Base-by-base conservation (phyloP, 495 filamentous ascomycete species). In the Penicillium dipodomyicola region DNA sequence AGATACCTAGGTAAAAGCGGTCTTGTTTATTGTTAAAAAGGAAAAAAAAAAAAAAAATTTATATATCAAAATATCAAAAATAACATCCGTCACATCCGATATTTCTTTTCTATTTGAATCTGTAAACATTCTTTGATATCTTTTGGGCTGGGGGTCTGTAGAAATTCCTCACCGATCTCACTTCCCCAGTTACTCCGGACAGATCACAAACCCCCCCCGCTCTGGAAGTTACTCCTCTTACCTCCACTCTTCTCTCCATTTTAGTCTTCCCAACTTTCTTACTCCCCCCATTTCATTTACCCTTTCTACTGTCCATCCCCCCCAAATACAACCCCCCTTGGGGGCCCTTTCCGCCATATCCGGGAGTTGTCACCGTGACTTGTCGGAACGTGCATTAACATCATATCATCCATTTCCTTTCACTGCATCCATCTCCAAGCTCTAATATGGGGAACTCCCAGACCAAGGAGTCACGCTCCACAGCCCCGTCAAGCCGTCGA, bases 401-500 rank as follows among this genome's bases (percentile, higher is more conserved):
- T 11, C 4, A 33, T 33, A 11, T 32, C 49, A 35, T 33, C 29
- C 55, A 25, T 25, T 33, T 35, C 55, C 23, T 29, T 53, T 56
- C 25, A 52, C 14, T 55, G 53, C 59, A 37, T 37, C 47, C 53
- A 48, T 7, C 46, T 45, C 49, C 20, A 32, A 20, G 29, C 48
- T 43, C 27, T 15, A 54, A 47, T 3, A 85, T 85, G 84, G 83
- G 83, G 25, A 85, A 85, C 57, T 79, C 79, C 27, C 78, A 84
- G 58, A 83, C 82, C 19, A 86, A 84, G 69, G 83, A 85, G 66
- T 71, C 77, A 43, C 77, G 82, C 49, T 63, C 74, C 42, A 61
- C 73, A 25, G 51, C 67, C 29, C 62, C 64, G 15, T 64, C 71
- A 49, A 57, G 59, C 44, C 67, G 63, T 45, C 71, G 72, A 48